Percentiles rank a stretch among this genome's conserved stretches.
phyloP scores from a whole-genome alignment of 306 rosid species.

The Cucumis cinereus region DNA sequence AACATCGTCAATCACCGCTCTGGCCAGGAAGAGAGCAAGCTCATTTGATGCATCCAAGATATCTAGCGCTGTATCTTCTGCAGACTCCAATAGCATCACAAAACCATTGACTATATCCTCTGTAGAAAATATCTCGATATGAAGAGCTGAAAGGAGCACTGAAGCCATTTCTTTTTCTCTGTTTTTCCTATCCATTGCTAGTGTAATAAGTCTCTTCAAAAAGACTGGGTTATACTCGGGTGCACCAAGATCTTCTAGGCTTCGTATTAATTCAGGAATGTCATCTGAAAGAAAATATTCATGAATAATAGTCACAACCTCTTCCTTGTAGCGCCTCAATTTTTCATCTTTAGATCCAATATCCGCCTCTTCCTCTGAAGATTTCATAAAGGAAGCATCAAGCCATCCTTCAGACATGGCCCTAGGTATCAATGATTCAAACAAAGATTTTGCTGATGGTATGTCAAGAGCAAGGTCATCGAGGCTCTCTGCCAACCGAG shows the following conservation, averaged over 20 bases:
- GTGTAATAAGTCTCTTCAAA: conserved; percentile 82
- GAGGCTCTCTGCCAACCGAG: conserved; percentile 80
- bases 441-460: conserved; percentile 68
- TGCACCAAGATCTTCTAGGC: conserved; percentile 75
- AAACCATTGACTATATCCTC: conserved; percentile 87
- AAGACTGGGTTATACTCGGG: conserved; percentile 77
- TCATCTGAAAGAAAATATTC: conserved; percentile 93
- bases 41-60: conserved; percentile 95
- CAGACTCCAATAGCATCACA: conserved; percentile 74
- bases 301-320: conserved; percentile 73
- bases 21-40: conserved; percentile 80
- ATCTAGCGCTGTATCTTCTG: conserved; percentile 90
- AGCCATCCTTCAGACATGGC: conserved; percentile 93
- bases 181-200: conserved; percentile 95
- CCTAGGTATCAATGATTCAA: conserved; percentile 50
- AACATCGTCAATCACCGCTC: conserved; percentile 95
- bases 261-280: conserved; percentile 83
- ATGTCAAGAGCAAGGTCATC: conserved; percentile 98
- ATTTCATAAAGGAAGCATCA: conserved; percentile 58
- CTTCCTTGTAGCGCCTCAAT: conserved; percentile 64
- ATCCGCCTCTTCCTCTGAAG: conserved; percentile 46
- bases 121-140: conserved; percentile 84
- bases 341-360: conserved; percentile 43
- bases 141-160: conserved; percentile 87
- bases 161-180: conserved; percentile 99